These are phyloP conservation scores for Entomortierella lignicola DNA, from an alignment of 192 early-diverging fungal species.

Conservation along the genomic window DNA sequence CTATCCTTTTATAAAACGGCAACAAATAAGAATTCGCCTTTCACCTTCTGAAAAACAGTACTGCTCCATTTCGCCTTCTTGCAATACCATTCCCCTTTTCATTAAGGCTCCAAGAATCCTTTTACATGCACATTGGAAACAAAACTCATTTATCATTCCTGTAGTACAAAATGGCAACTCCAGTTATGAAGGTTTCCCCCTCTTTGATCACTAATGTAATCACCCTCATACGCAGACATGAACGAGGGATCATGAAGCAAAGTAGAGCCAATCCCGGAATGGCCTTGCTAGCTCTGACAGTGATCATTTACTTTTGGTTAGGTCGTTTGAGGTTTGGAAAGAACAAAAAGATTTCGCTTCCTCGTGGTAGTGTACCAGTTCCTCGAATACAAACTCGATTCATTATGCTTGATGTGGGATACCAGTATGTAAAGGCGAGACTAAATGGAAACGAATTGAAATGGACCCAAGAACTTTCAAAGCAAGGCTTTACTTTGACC, in stretches of 20 bases:
- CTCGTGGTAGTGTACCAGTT: slow-evolving; percentile 27
- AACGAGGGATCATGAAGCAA: slow-evolving; percentile 24
- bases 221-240: slow-evolving; percentile 27
- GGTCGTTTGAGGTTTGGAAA: slow-evolving; percentile 37
- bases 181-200: background rate
- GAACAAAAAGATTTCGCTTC: too few relatives aligned
- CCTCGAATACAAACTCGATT: slow-evolving; percentile 31
- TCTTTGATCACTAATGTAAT: slow-evolving; percentile 29
- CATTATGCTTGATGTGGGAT: slow-evolving; percentile 32
- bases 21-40: too few relatives aligned
- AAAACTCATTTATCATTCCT: too few relatives aligned
- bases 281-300: slow-evolving; percentile 44
- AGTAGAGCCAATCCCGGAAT: slow-evolving; percentile 41
- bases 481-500: slow-evolving; percentile 35
- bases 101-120: too few relatives aligned
- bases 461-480: slow-evolving; percentile 30
- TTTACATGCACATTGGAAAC: too few relatives aligned
- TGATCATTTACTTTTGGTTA: slow-evolving; percentile 46
- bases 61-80: too few relatives aligned
- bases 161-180: too few relatives aligned
- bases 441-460: slow-evolving; percentile 36
- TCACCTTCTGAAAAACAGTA: too few relatives aligned
- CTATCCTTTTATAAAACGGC: too few relatives aligned
- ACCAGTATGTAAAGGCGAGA: slow-evolving; percentile 28
- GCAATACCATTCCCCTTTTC: too few relatives aligned